Evolutionary conservation across 192 early-diverging fungal species (phyloP).

Genomic region (Gonapodya sp.): DNA sequence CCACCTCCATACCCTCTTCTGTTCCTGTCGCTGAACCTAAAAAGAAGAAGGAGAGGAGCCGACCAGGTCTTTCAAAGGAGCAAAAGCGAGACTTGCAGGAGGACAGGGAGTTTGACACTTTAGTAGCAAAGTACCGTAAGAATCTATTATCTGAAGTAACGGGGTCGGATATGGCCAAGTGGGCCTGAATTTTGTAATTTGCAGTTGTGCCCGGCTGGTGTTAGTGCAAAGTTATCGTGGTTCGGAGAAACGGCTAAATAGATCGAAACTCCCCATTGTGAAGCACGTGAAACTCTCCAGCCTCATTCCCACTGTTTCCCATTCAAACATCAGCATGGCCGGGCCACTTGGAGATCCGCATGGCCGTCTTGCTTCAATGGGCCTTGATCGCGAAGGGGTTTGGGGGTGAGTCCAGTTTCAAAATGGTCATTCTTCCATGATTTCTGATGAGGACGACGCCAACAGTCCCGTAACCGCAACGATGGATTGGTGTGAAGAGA

Average conservation of each 20-base stretch:
- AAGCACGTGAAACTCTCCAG: no score
- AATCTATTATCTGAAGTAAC: not conserved
- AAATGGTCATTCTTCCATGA: no score
- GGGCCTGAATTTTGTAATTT: not conserved
- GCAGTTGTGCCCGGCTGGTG: not conserved
- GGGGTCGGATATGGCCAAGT: not conserved
- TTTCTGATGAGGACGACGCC: not conserved
- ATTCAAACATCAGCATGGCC: no score
- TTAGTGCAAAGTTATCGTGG: no score
- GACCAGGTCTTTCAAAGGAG: not conserved
- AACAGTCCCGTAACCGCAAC: not conserved
- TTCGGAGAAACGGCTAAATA: no score
- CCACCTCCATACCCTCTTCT: no score
- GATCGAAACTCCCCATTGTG: no score
- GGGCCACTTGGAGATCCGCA: not conserved
- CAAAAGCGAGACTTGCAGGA: not conserved
- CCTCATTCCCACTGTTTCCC: no score
- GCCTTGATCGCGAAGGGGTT: not conserved
- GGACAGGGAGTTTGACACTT: not conserved
- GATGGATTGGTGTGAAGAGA: not conserved
- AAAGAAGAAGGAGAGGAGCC: not conserved
- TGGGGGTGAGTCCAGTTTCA: not conserved
- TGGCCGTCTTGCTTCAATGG: not conserved
- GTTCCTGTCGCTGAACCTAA: not conserved
- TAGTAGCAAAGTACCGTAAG: not conserved